Evolutionary conservation across 371 early-diverging fungal species (phyloP), one percentile per base, ranked within the genome.

Genomic region (Apophysomyces ossiformis): DNA sequence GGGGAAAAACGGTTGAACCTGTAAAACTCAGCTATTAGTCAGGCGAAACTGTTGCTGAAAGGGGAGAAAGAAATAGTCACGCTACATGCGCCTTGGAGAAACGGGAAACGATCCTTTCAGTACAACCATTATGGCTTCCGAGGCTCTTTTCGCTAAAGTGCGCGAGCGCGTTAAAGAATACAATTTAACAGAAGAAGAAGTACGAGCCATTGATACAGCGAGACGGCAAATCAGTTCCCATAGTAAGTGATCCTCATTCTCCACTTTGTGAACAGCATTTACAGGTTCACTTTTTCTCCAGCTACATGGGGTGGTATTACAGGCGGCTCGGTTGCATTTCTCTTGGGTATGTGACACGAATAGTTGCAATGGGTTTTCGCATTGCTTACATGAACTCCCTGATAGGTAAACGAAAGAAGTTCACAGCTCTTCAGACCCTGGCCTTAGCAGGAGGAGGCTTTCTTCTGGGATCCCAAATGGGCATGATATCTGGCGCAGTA

Each of bases 381-480:
- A 41, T 11, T 41, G 8, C 36, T 61, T 43, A 45, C 38, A 46
- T 15, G 15, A 21, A 38, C 35, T 26, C 8, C 8, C 46, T 41
- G 41, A 41, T 41, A 76, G 78, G 69, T 38, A 71, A 60, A 64
- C 63, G 69, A 54, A 75, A 69, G 59, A 70, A 67, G 15, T 79
- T 79, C 37, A 66, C 71, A 11, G 79, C 81, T 35, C 50, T 81
- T 35, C 74, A 69, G 38, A 46, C 72, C 7, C 50, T 77, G 8
- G 72, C 74, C 0, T 21, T 83, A 7, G 70, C 74, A 45, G 84
- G 72, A 37, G 76, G 79, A 64, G 79, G 79, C 1, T 79, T 83
- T 57, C 45, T 83, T 7, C 65, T 83, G 47, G 84, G 81, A 15
- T 72, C 79, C 13, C 84, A 83, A 69, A 69, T 79, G 59, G 84